These are phyloP conservation scores for Hypoxylon sp. DNA, from an alignment of 2,329 filamentous ascomycete species.

Conservation along the genomic window DNA sequence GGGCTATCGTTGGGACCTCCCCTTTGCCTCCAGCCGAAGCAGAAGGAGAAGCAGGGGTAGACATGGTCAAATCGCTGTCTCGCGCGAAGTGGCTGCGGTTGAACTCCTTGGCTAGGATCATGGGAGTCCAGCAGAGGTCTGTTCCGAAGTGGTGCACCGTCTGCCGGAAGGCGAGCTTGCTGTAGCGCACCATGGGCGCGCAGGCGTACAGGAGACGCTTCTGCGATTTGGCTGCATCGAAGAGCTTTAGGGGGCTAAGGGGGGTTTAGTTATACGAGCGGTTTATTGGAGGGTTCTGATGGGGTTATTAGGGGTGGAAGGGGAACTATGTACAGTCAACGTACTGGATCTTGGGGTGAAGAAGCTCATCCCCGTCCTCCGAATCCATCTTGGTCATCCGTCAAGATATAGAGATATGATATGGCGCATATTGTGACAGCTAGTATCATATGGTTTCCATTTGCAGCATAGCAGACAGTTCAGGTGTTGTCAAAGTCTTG, in stretches of 20 bases:
- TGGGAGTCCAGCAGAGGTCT: slow-evolving; percentile 79
- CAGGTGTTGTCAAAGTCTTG: background rate
- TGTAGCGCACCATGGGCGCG: slow-evolving; percentile 61
- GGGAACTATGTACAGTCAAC: slow-evolving; percentile 7
- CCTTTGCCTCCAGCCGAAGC: slow-evolving; percentile 45
- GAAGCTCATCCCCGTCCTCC: slow-evolving; percentile 39
- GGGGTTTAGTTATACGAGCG: background rate
- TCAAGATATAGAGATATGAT: background rate
- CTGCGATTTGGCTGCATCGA: slow-evolving; percentile 59
- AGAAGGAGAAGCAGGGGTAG: slow-evolving; percentile 55
- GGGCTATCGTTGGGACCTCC: slow-evolving; percentile 74
- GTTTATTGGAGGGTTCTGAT: background rate
- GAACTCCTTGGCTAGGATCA: slow-evolving; percentile 79
- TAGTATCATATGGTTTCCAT: background rate
- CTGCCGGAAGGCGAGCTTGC: slow-evolving; percentile 75
- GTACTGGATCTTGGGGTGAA: slow-evolving; percentile 48
- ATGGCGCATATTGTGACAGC: background rate
- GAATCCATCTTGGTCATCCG: slow-evolving; percentile 46
- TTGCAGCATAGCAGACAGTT: background rate
- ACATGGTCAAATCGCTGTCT: slow-evolving; percentile 75
- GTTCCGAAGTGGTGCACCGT: slow-evolving; percentile 75
- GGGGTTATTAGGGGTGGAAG: background rate
- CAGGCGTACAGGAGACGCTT: slow-evolving; percentile 61
- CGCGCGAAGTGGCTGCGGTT: slow-evolving; percentile 72
- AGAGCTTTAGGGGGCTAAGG: slow-evolving; percentile 60